Conservation (phyloP, 805 yeast genomes). For the Middelhovenomyces tepae region DNA sequence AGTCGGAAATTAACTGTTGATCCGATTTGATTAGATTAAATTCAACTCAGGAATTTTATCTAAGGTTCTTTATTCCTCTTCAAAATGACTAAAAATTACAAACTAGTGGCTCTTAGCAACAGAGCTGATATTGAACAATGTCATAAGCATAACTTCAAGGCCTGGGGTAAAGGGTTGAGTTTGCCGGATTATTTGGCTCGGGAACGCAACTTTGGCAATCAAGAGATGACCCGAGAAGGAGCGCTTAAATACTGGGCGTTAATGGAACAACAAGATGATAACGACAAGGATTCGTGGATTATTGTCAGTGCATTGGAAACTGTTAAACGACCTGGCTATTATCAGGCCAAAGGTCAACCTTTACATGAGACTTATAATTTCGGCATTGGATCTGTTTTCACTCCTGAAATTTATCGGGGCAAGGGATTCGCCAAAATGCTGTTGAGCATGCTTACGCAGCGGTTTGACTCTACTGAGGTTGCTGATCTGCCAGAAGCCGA, state of each 20-base stretch:
- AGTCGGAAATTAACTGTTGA: no score
- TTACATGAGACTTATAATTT: conserved; percentile 17
- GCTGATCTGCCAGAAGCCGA: conserved; percentile 13
- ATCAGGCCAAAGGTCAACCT: conserved; percentile 16
- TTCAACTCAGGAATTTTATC: no score
- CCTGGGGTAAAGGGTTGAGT: conserved; percentile 23
- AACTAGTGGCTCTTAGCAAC: no score
- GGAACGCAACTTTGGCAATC: conserved; percentile 17
- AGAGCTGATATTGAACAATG: conserved; percentile 14
- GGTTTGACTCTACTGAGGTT: conserved; percentile 23
- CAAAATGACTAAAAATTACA: no score
- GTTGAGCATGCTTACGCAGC: conserved; percentile 26
- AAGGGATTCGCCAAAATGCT: conserved; percentile 47
- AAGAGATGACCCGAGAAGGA: conserved; percentile 12
- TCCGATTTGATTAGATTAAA: no score
- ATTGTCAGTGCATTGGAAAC: conserved; percentile 39
- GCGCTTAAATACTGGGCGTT: conserved; percentile 23
- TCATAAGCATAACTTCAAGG: conserved; percentile 15
- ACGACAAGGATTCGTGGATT: conserved; percentile 21
- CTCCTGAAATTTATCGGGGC: conserved; percentile 39
- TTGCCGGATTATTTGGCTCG: conserved; percentile 20
- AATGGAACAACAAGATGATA: conserved; percentile 16
- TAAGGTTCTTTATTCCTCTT: no score
- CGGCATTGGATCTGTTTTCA: conserved; percentile 51
- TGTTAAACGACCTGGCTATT: conserved; percentile 30